Conservation (phyloP, 495 filamentous ascomycete species). For the Rostrohypoxylon terebratum region DNA sequence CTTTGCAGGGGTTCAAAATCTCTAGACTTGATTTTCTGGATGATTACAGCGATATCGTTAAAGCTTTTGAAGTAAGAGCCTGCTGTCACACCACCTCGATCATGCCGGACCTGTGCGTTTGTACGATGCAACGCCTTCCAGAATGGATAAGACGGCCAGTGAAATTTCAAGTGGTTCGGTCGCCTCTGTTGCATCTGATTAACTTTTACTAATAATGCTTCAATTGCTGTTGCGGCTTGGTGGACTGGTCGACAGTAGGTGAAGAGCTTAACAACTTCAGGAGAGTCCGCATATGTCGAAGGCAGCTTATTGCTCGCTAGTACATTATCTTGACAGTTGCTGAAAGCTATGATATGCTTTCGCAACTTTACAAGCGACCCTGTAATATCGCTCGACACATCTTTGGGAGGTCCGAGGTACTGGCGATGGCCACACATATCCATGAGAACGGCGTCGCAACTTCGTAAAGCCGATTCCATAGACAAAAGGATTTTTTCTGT, state of each 20-base stretch:
- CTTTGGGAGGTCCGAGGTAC: constrained; percentile 53
- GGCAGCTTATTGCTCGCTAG: constrained; percentile 49
- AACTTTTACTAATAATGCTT: constrained; percentile 59
- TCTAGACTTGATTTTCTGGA: constrained; percentile 43
- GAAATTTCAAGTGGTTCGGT: constrained; percentile 52
- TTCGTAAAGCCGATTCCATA: constrained; percentile 56
- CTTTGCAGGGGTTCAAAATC: constrained; percentile 46
- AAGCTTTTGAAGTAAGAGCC: constrained; percentile 64
- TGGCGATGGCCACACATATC: constrained; percentile 60
- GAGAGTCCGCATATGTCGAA: constrained; percentile 49
- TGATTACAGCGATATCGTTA: constrained; percentile 57
- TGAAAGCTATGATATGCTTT: constrained; percentile 51
- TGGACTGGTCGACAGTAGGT: constrained; percentile 67
- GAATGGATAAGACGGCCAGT: constrained; percentile 64
- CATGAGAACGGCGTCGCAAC: constrained; percentile 63
- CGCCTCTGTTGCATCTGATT: constrained; percentile 57
- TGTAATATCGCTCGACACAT: constrained; percentile 51
- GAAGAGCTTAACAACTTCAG: constrained; percentile 65
- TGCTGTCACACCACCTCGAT: constrained; percentile 66
- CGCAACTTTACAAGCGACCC: constrained; percentile 51
- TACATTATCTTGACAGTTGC: constrained; percentile 49
- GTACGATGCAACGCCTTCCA: constrained; percentile 63
- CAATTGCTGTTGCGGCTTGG: constrained; percentile 62
- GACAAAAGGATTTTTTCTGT: constrained; percentile 58
- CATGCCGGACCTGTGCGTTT: constrained; percentile 68